phyloP scores from a whole-genome alignment of 352 stramenopile genomes.

The Elongisporangium prolatum region DNA sequence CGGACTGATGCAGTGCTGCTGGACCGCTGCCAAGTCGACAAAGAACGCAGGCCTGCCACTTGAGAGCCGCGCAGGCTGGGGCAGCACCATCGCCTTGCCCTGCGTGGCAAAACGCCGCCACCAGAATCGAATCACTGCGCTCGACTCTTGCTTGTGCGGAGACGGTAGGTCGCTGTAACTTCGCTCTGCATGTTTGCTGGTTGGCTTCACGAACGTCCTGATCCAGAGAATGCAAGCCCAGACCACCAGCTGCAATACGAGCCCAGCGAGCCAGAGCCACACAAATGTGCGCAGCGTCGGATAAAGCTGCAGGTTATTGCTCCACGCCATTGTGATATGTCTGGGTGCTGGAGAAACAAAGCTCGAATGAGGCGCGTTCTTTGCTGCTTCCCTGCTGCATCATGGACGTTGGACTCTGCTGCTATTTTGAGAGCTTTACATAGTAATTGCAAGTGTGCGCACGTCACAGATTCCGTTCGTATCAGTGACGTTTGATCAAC shows the following conservation, averaged over 20 bases:
- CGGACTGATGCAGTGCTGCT: not conserved
- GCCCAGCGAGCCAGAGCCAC: constrained; percentile 16
- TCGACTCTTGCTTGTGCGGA: not conserved
- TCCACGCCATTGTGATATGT: constrained; percentile 10
- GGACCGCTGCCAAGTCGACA: not conserved
- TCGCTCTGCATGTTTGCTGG: not conserved
- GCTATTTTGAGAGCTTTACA: not conserved
- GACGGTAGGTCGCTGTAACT: constrained; percentile 3
- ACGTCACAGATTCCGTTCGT: constrained; percentile 12
- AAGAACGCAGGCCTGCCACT: not conserved
- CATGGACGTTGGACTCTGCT: constrained; percentile 5
- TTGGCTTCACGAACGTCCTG: constrained; percentile 1
- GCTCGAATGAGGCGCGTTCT: not conserved
- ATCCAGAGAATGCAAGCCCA: constrained; percentile 12
- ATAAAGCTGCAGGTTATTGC: constrained; percentile 40
- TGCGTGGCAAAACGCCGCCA: constrained; percentile 16
- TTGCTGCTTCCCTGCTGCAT: not conserved
- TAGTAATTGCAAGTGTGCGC: constrained; percentile 16
- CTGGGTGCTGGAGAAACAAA: not conserved
- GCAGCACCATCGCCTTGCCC: constrained; percentile 9
- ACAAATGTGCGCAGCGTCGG: constrained; percentile 25
- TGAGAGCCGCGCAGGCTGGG: constrained; percentile 3
- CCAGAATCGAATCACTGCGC: constrained; percentile 2
- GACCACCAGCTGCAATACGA: constrained; percentile 29
- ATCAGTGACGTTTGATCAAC: not conserved